Evolutionary conservation across 1,284 basidiomycete species (phyloP).

Genomic region (Tilletiopsis washingtonensis): DNA sequence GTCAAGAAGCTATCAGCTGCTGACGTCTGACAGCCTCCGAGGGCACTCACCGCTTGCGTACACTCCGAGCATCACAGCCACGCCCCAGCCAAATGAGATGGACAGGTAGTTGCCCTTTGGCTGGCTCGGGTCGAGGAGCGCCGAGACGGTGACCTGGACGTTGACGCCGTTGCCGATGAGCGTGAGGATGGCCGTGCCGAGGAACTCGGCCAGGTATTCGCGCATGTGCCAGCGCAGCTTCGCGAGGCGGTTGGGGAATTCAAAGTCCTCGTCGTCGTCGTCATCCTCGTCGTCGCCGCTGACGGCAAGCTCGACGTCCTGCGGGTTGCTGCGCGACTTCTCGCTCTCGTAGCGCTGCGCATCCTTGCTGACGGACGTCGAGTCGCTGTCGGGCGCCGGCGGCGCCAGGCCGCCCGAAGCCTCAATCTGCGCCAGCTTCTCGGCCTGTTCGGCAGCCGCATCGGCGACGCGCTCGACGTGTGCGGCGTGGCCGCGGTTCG

Average conservation of each 20-base stretch:
- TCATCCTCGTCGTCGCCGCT: conserved; percentile 4
- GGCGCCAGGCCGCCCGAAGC: conserved; percentile 9
- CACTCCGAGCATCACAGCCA: conserved; percentile 7
- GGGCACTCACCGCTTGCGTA: conserved; percentile 1
- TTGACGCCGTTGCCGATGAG: conserved; percentile 10
- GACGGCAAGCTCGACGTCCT: conserved; percentile 1
- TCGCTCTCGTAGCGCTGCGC: conserved; percentile 4
- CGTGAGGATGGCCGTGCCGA: conserved; percentile 13
- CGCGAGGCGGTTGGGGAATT: background rate
- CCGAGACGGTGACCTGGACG: conserved; percentile 9
- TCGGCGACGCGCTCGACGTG: conserved; percentile 18
- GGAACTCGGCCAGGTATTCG: conserved; percentile 26
- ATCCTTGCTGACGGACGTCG: too few species aligned
- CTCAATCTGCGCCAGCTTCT: conserved; percentile 10
- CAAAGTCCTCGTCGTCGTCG: background rate
- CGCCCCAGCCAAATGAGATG: conserved; percentile 11
- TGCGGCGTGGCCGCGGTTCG: conserved; percentile 20
- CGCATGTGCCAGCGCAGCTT: conserved; percentile 4
- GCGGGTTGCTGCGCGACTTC: conserved; percentile 1
- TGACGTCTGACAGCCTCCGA: background rate
- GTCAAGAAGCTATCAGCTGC: background rate
- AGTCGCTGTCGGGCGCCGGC: conserved; percentile 8
- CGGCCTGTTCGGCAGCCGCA: conserved; percentile 7
- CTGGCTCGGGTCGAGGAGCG: conserved; percentile 13
- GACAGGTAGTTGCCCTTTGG: conserved; percentile 20